Evolutionary conservation across 2,329 filamentous ascomycete species (phyloP), one percentile per base, ranked within the genome.

Genomic region (Clarireedia homoeocarpa): DNA sequence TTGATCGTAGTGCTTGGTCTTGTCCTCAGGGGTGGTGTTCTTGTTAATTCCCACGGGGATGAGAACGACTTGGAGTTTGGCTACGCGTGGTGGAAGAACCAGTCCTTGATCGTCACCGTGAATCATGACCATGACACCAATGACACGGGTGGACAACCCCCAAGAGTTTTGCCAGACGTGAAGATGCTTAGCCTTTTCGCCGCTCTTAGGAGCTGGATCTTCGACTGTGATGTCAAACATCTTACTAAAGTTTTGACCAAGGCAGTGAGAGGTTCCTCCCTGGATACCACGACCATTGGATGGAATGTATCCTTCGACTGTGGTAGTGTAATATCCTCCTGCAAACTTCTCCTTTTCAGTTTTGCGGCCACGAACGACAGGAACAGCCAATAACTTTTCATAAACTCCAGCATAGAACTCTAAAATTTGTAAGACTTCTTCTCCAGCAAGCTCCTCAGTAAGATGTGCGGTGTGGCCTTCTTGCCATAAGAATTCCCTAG

Each of bases 151-250:
- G 1, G 92, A 97, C 59, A 99, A 82, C 74, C 94, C 94, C 94
- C 94, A 99, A 14, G 91, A 96, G 78, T 99, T 99, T 73, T 99
- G 94, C 91, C 92, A 97, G 56, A 97, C 91, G 69, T 92, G 77
- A 56, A 96, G 76, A 67, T 90, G 85, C 64, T 85, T 80, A 62
- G 88, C 88, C 74, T 89, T 87, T 71, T 94, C 83, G 49, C 81
- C 84, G 48, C 79, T 77, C 68, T 85, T 84, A 51, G 79, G 81
- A 58, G 79, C 77, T 24, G 94, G 94, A 69, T 99, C 91, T 72
- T 99, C 92, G 30, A 99, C 90, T 0, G 88, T 95, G 71, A 99
- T 97, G 72, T 94, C 88, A 71, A 97, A 99, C 91, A 99, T 99
- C 75, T 95, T 96, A 72, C 87, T 91, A 75, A 99, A 99, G 76